These are phyloP conservation scores for Gentiana straminea DNA, from an alignment of 257 asterid species.

Conservation along the genomic window DNA sequence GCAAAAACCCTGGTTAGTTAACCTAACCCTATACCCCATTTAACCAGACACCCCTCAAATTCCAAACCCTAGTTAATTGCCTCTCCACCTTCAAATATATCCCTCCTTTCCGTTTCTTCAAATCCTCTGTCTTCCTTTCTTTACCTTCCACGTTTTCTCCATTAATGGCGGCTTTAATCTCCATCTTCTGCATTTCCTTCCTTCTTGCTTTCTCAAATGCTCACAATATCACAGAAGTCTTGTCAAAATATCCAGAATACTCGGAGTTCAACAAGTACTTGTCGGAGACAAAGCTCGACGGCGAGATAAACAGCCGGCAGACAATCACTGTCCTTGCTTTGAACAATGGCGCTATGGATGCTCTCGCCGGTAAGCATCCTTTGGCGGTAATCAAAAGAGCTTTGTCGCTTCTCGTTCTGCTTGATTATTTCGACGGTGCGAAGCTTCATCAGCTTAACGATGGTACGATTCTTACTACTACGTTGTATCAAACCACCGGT, in stretches of 20 bases:
- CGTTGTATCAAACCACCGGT: conserved; percentile 88
- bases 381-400: conserved; percentile 50
- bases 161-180: conserved; percentile 33
- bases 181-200: conserved; percentile 23
- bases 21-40: neutral
- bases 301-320: conserved; percentile 84
- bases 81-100: neutral
- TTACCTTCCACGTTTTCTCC: conserved; percentile 4
- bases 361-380: conserved; percentile 53
- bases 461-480: conserved; percentile 78
- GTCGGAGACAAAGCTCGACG: conserved; percentile 80
- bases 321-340: conserved; percentile 76
- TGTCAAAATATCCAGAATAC: conserved; percentile 61
- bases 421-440: conserved; percentile 68
- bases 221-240: conserved; percentile 66
- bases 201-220: conserved; percentile 24
- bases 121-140: neutral
- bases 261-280: conserved; percentile 57
- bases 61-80: neutral
- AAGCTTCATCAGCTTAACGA: conserved; percentile 83
- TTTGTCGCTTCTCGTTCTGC: conserved; percentile 70
- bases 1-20: conserved; percentile 1
- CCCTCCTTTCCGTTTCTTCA: neutral
- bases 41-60: neutral
- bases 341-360: conserved; percentile 58